These are phyloP conservation scores for Pseudoneurospora amorphoporcata DNA, from an alignment of 495 filamentous ascomycete species.

Conservation along the genomic window DNA sequence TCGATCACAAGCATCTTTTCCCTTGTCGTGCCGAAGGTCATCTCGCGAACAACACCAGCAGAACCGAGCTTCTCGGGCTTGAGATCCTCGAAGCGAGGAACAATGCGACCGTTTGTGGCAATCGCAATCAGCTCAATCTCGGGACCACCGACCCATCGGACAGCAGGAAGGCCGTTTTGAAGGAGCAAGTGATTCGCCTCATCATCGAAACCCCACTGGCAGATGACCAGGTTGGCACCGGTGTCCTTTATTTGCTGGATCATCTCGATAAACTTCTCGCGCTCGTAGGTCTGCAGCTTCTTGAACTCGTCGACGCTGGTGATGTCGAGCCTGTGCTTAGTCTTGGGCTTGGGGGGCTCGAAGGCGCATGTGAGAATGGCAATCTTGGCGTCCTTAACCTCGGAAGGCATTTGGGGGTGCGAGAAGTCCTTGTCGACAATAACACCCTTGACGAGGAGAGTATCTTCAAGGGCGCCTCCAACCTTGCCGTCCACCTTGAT, in stretches of 20 bases:
- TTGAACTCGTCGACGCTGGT: slow-evolving; percentile 96
- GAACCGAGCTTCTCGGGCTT: slow-evolving; percentile 79
- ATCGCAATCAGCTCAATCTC: slow-evolving; percentile 99
- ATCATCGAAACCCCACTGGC: slow-evolving; percentile 99
- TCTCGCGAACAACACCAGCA: slow-evolving; percentile 84
- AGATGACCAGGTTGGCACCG: slow-evolving; percentile 94
- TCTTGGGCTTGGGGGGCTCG: slow-evolving; percentile 99
- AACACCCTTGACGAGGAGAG: slow-evolving; percentile 89
- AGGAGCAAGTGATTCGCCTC: slow-evolving; percentile 96
- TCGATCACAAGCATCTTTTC: slow-evolving; percentile 99
- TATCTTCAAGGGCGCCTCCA: slow-evolving; percentile 89
- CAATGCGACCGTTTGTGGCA: slow-evolving; percentile 94
- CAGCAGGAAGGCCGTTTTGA: slow-evolving; percentile 90
- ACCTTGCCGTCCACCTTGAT: slow-evolving; percentile 99
- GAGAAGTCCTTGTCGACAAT: slow-evolving; percentile 99
- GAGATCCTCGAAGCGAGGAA: slow-evolving; percentile 93
- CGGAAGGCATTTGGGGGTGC: slow-evolving; percentile 95
- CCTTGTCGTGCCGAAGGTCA: slow-evolving; percentile 92
- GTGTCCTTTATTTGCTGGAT: slow-evolving; percentile 96
- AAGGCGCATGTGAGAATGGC: slow-evolving; percentile 97
- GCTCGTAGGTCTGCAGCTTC: slow-evolving; percentile 89
- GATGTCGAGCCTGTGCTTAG: slow-evolving; percentile 99
- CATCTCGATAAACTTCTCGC: slow-evolving; percentile 95
- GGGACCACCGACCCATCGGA: slow-evolving; percentile 95
- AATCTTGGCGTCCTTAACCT: slow-evolving; percentile 89